Conservation (phyloP, 2,329 filamentous ascomycete species). For the Westerdykella ornata region DNA sequence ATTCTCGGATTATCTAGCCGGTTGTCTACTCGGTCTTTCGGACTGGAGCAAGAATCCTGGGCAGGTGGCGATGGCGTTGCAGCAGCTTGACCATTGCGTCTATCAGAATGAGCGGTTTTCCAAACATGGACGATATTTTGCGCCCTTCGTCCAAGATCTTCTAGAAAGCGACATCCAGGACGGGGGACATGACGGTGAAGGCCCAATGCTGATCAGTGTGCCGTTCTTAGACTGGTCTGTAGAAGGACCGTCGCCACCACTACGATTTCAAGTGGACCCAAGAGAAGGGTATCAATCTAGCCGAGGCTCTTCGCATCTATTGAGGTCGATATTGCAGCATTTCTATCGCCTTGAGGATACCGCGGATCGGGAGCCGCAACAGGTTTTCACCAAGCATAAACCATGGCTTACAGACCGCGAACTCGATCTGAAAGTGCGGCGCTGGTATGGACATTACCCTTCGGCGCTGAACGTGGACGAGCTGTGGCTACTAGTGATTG, state of each 20-base stretch:
- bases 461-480: conserved; percentile 40
- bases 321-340: conserved; percentile 39
- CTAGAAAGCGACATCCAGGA: conserved; percentile 6
- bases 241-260: conserved; percentile 32
- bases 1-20: conserved; percentile 36
- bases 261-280: conserved; percentile 40
- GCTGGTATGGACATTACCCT: conserved; percentile 41
- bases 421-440: conserved; percentile 39
- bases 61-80: conserved; percentile 15
- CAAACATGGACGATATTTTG: conserved; percentile 41
- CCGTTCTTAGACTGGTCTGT: conserved; percentile 41
- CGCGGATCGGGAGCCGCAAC: conserved; percentile 35
- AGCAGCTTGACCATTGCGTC: conserved; percentile 34
- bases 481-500: conserved; percentile 39
- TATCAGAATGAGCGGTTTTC: conserved; percentile 40
- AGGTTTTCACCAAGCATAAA: conserved; percentile 40
- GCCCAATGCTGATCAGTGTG: conserved; percentile 37
- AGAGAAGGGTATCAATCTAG: conserved; percentile 38
- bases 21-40: conserved; percentile 27
- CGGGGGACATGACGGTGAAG: conserved; percentile 10
- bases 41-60: conserved; percentile 23
- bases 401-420: conserved; percentile 39
- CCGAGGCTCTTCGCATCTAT: conserved; percentile 34
- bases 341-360: conserved; percentile 43
- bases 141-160: conserved; percentile 37